A percentile compares a stretch with the other conserved stretches of the same genome.
Conservation (phyloP, 495 filamentous ascomycete genomes). For the Schizothecium vesticola region DNA sequence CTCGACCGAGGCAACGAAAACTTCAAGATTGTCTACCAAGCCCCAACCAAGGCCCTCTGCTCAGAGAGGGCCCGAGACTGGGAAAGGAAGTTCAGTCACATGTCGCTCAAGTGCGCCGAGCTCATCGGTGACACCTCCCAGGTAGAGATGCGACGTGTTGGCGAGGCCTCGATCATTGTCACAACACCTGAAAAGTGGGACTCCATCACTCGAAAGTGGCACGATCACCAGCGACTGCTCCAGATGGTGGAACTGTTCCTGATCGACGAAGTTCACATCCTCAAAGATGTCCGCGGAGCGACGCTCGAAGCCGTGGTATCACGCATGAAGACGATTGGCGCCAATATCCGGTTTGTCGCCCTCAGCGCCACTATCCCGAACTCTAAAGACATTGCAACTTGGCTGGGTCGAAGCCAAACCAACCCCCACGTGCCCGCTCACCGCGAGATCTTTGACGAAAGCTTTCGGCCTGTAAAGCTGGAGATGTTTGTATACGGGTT, state of each 20-base stretch:
- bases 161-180: conserved; percentile 83
- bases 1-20: conserved; percentile 55
- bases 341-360: conserved; percentile 83
- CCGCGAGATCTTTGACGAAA: conserved; percentile 81
- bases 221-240: conserved; percentile 79
- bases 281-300: conserved; percentile 84
- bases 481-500: conserved; percentile 82
- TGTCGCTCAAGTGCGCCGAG: conserved; percentile 75
- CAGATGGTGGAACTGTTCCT: conserved; percentile 84
- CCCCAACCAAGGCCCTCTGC: conserved; percentile 90
- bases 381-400: conserved; percentile 80
- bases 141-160: conserved; percentile 64
- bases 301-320: conserved; percentile 95
- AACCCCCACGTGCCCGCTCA: conserved; percentile 63
- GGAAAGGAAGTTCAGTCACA: conserved; percentile 71
- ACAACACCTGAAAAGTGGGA: conserved; percentile 99
- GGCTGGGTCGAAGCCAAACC: conserved; percentile 76
- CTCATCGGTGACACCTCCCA: conserved; percentile 88
- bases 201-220: conserved; percentile 93
- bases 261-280: conserved; percentile 94
- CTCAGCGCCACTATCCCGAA: conserved; percentile 93
- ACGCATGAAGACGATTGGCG: conserved; percentile 88
- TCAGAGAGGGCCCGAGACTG: conserved; percentile 78
- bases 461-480: conserved; percentile 81
- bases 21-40: conserved; percentile 94